These are phyloP conservation scores for Gossypium arboreum DNA, from an alignment of 345 rosid genomes.

Conservation along the genomic window DNA sequence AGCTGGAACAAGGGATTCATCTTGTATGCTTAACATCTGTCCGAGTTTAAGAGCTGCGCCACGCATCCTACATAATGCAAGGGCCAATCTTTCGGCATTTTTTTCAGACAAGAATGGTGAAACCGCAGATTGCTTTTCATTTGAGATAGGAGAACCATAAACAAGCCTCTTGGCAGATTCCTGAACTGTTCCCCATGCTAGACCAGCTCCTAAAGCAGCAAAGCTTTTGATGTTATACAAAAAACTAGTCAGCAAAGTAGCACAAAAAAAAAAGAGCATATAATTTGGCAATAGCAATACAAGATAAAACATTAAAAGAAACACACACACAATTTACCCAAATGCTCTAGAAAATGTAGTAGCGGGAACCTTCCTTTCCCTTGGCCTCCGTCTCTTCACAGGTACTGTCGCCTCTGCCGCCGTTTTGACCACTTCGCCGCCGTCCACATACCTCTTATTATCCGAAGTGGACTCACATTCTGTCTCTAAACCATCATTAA, in stretches of 20 bases:
- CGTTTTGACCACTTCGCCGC: slow-evolving; percentile 9
- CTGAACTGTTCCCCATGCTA: slow-evolving; percentile 93
- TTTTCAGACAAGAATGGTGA: slow-evolving; percentile 75
- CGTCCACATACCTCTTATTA: slow-evolving; percentile 22
- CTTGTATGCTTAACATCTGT: slow-evolving; percentile 97
- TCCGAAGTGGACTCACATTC: slow-evolving; percentile 25
- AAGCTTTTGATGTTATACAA: slow-evolving; percentile 58
- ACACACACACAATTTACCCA: slow-evolving; percentile 45
- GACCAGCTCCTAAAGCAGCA: slow-evolving; percentile 96
- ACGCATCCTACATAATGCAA: slow-evolving; percentile 91
- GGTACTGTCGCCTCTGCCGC: slow-evolving; percentile 19
- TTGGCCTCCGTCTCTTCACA: slow-evolving; percentile 63
- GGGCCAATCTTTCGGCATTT: slow-evolving; percentile 93
- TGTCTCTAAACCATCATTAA: slow-evolving; percentile 19
- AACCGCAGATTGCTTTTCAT: slow-evolving; percentile 55
- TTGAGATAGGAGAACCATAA: slow-evolving; percentile 53
- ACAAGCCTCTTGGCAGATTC: slow-evolving; percentile 84
- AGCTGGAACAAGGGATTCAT: slow-evolving; percentile 96
- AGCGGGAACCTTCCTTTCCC: slow-evolving; percentile 89
- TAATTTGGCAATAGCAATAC: neutral
- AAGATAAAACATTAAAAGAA: neutral
- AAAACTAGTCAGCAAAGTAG: slow-evolving; percentile 8
- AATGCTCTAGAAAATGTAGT: slow-evolving; percentile 84
- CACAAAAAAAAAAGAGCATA: neutral
- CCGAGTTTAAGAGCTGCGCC: slow-evolving; percentile 98